Evolutionary conservation across 257 asterid genomes (phyloP), one percentile per base, ranked within the genome.

Genomic region (Salvia hispanica): DNA sequence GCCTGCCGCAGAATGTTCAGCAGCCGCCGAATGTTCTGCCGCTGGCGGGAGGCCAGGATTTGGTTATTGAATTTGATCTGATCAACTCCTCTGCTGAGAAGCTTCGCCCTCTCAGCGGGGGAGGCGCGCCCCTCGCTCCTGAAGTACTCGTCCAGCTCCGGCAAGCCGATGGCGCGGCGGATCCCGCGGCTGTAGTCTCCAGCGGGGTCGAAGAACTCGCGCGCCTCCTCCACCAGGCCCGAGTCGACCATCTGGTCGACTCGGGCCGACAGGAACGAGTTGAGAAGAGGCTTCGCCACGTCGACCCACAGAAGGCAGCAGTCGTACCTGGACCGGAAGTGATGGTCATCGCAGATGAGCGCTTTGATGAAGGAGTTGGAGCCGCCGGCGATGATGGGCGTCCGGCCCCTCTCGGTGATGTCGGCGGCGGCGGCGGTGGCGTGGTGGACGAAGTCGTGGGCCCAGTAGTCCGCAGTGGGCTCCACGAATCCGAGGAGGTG

Each of bases 351-450:
- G 37, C 60, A 64, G 10, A 86, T 88, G 0, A 92, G 80, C 0
- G 96, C 88, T 14, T 81, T 86, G 12, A 90, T 76, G 58, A 60
- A 88, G 0, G 97, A 92, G 69, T 87, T 88, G 0, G 97, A 90
- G 3, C 97, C 97, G 0, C 97, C 98, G 14, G 95, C 96, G 31
- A 92, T 84, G 54, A 92, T 86, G 0, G 98, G 94, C 0, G 88
- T 73, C 48, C 72, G 70, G 0, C 89, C 90, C 65, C 80, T 62
- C 56, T 67, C 36, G 0, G 74, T 70, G 3, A 90, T 90, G 3
- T 69, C 73, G 0, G 77, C 88, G 0, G 82, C 77, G 1, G 88
- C 88, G 0, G 3, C 28, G 0, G 86, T 54, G 0, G 98, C 96
- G 39, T 75, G 91, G 34, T 36, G 51, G 14, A 79, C 83, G 65